Conservation (phyloP, 495 filamentous ascomycete species). For the Tuber borchii region DNA sequence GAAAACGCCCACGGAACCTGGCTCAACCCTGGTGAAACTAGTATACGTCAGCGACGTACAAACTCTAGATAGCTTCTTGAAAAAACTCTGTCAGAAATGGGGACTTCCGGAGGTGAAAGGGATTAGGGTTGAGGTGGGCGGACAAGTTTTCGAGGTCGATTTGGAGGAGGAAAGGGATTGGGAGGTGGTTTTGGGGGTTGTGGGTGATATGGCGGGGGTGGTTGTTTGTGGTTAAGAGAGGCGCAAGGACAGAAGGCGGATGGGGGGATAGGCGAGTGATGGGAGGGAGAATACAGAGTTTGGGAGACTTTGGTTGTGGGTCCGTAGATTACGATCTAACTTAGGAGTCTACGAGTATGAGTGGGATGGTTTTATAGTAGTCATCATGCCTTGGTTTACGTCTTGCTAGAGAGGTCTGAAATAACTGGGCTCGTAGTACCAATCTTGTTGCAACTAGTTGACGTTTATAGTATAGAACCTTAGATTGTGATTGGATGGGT, state of each 20-base stretch:
- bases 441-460: no score
- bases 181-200: conserved; percentile 18
- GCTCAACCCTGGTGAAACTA: conserved; percentile 25
- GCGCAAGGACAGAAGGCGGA: not conserved
- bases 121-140: conserved; percentile 28
- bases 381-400: no score
- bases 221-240: not conserved
- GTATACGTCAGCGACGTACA: conserved; percentile 27
- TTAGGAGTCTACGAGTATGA: no score
- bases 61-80: conserved; percentile 23
- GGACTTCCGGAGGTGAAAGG: conserved; percentile 19
- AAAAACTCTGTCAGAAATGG: conserved; percentile 26
- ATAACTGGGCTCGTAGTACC: no score
- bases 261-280: no score
- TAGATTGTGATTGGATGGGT: no score
- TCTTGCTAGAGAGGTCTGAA: no score
- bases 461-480: no score
- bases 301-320: no score
- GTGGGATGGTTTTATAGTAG: no score
- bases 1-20: not conserved
- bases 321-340: no score
- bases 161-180: conserved; percentile 31
- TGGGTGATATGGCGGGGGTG: not conserved
- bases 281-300: no score
- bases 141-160: conserved; percentile 27